Percentiles rank a stretch among this genome's conserved stretches.
Evolutionary conservation across 495 filamentous ascomycete species (phyloP).

Genomic region (Recurvomyces mirabilis): DNA sequence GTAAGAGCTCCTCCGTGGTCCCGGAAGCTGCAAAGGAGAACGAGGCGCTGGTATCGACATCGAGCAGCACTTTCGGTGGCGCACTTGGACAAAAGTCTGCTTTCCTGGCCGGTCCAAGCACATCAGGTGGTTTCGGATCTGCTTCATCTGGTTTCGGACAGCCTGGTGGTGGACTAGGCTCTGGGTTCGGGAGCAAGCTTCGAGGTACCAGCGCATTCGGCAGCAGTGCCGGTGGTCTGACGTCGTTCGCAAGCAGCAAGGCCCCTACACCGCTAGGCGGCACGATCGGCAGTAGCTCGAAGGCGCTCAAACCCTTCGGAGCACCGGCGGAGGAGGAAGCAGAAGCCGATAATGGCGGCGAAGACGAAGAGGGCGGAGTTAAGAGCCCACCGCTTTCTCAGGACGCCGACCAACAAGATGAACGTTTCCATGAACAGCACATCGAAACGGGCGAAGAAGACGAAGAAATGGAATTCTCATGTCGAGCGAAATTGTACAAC

Average conservation of each 20-base stretch:
- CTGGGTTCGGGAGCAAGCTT: conserved; percentile 10
- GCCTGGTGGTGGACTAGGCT: conserved; percentile 26
- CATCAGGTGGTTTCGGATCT: conserved; percentile 25
- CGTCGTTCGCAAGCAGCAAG: conserved; percentile 58
- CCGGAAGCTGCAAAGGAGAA: conserved; percentile 6
- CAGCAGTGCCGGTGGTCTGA: conserved; percentile 33
- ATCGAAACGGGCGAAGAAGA: conserved; percentile 70
- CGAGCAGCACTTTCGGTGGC: conserved; percentile 19
- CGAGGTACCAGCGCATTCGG: conserved; percentile 10
- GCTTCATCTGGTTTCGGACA: conserved; percentile 35
- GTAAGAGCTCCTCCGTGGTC: conserved; percentile 1
- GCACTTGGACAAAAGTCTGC: conserved; percentile 15
- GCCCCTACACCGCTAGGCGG: conserved; percentile 39
- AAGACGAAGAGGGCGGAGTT: conserved; percentile 34
- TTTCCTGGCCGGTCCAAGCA: conserved; percentile 1
- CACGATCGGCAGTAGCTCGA: conserved; percentile 34
- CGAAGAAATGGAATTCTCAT: conserved; percentile 49
- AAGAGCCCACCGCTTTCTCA: conserved; percentile 27
- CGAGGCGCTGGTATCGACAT: neutral
- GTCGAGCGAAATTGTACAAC: conserved; percentile 65
- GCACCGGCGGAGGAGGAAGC: conserved; percentile 41
- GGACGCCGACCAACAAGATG: conserved; percentile 49
- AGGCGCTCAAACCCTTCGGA: conserved; percentile 59
- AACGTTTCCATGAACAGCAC: conserved; percentile 55
- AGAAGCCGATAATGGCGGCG: conserved; percentile 38